A percentile compares a stretch with the other conserved stretches of the same genome.
Conservation (phyloP, 345 rosid species). For the Pugionium cornutum region DNA sequence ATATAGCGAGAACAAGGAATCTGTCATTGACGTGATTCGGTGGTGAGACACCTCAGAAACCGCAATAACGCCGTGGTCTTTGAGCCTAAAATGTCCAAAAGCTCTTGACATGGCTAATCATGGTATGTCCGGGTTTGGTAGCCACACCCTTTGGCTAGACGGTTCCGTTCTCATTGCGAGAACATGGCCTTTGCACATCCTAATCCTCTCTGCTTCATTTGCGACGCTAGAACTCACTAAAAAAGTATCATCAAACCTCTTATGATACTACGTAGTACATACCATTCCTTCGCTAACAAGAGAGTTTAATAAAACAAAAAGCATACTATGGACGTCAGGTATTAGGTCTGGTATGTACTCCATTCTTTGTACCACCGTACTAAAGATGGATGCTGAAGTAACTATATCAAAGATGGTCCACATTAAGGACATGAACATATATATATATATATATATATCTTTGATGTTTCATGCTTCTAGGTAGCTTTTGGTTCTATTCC, state of each 20-base stretch:
- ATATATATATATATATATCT: no score
- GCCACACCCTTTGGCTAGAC: conserved; percentile 77
- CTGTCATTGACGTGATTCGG: conserved; percentile 56
- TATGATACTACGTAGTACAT: background rate
- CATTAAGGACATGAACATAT: no score
- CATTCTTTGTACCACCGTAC: no score
- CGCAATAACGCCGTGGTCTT: conserved; percentile 70
- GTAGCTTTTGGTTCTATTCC: no score
- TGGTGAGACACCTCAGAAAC: conserved; percentile 60
- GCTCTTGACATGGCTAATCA: conserved; percentile 98
- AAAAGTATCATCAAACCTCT: conserved; percentile 3
- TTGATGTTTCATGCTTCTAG: no score
- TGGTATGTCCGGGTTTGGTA: conserved; percentile 71
- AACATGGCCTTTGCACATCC: conserved; percentile 68
- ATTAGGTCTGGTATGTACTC: conserved; percentile 52
- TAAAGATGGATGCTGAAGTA: no score
- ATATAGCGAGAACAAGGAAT: conserved; percentile 66
- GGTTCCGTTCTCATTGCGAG: conserved; percentile 66
- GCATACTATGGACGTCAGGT: conserved; percentile 70
- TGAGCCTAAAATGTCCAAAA: conserved; percentile 75
- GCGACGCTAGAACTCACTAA: background rate
- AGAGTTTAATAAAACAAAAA: background rate
- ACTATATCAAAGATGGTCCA: no score
- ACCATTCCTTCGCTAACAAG: background rate
- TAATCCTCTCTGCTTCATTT: conserved; percentile 88